Conservation (phyloP, 345 rosid species). For the Camelina neglecta region DNA sequence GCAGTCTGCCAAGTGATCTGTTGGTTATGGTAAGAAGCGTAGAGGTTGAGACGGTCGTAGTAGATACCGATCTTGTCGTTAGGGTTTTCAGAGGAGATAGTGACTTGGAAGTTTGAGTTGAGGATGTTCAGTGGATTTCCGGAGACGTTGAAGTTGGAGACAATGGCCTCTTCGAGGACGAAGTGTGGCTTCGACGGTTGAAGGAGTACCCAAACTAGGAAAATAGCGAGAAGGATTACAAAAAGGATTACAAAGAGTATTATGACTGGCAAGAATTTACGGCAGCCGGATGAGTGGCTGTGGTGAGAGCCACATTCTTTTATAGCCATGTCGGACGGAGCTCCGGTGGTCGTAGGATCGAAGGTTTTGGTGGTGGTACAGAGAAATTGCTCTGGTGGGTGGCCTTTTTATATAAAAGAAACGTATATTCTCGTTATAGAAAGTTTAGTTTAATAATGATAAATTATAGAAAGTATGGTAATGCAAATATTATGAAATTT, state of each 20-base stretch:
- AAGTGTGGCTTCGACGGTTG: constrained; percentile 72
- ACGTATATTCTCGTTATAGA: neutral
- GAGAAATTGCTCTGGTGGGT: neutral
- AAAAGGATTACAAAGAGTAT: constrained; percentile 20
- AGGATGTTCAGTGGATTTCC: constrained; percentile 55
- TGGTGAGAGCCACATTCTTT: constrained; percentile 52
- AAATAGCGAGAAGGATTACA: constrained; percentile 50
- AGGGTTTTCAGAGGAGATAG: constrained; percentile 68
- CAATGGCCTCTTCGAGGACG: constrained; percentile 87
- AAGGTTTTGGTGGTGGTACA: neutral
- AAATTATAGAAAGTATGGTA: neutral
- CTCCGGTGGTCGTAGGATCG: constrained; percentile 1
- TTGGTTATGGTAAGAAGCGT: constrained; percentile 50
- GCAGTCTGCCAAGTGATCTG: constrained; percentile 46
- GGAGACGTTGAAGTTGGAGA: constrained; percentile 77
- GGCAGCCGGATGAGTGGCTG: constrained; percentile 21
- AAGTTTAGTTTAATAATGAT: neutral
- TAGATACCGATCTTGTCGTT: constrained; percentile 54
- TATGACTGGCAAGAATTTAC: neutral
- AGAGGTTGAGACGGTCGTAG: constrained; percentile 53
- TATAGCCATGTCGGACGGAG: constrained; percentile 51
- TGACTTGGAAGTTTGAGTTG: constrained; percentile 69
- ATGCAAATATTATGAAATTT: neutral
- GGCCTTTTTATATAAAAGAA: neutral
- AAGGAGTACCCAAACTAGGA: constrained; percentile 69